Evolutionary conservation across 176 grass and related monocot genomes (phyloP).

Genomic region (Raddia distichophylla): DNA sequence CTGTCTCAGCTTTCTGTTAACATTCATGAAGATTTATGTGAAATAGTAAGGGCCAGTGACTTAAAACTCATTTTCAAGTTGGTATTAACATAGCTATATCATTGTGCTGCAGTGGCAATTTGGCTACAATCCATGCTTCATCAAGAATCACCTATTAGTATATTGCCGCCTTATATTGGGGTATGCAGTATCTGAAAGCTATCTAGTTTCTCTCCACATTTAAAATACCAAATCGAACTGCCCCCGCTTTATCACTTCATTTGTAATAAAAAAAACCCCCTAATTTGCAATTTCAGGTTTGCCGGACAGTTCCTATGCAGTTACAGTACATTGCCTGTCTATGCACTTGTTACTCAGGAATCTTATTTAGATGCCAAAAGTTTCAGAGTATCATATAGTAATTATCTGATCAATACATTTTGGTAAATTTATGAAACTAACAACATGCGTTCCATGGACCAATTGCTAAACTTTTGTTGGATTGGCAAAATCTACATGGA

Average conservation of each 20-base stretch:
- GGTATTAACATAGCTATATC: conserved; percentile 22
- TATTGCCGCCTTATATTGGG: conserved; percentile 94
- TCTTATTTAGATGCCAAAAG: not conserved
- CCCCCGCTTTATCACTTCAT: too few species aligned
- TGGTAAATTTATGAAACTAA: not conserved
- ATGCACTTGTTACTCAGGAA: conserved; percentile 93
- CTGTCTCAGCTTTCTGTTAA: conserved; percentile 5
- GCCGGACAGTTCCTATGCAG: conserved; percentile 91
- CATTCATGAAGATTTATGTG: conserved; percentile 8
- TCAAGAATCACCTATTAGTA: conserved; percentile 84
- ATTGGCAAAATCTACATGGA: not conserved
- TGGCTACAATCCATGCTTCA: conserved; percentile 95
- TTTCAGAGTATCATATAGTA: not conserved
- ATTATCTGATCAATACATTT: too few species aligned
- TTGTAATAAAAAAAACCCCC: too few species aligned
- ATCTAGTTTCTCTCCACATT: not conserved
- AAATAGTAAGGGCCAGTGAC: not conserved
- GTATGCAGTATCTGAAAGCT: conserved; percentile 42
- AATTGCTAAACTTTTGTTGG: not conserved
- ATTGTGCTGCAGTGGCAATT: conserved; percentile 89
- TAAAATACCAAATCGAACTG: not conserved
- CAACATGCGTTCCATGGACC: not conserved
- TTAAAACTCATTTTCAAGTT: not conserved
- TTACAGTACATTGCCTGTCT: conserved; percentile 96
- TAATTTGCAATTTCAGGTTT: conserved; percentile 60